A percentile compares a stretch with the other conserved stretches of the same genome.
Conservation (phyloP, 768 basidiomycete species). For the Boletus sp. region DNA sequence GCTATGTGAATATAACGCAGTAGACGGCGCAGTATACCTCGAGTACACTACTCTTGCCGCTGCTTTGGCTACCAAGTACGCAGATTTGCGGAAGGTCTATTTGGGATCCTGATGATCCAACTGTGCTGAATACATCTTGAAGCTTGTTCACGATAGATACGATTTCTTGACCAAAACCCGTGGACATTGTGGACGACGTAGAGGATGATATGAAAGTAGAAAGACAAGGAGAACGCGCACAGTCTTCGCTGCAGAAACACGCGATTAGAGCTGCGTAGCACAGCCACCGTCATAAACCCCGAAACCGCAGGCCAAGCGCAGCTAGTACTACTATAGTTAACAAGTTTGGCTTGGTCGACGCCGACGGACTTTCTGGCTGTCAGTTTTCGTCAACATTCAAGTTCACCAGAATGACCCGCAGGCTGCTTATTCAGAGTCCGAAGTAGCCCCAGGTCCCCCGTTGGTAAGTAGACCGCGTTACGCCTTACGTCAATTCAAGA, state of each 20-base stretch:
- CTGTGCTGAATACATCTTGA: constrained; percentile 85
- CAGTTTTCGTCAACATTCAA: neutral
- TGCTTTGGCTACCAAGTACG: constrained; percentile 88
- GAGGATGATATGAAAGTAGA: constrained; percentile 14
- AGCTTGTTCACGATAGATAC: constrained; percentile 83
- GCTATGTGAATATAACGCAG: neutral
- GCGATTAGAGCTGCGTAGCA: constrained; percentile 21
- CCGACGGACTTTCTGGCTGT: neutral
- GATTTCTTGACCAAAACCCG: constrained; percentile 77
- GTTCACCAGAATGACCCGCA: neutral
- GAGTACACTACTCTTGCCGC: constrained; percentile 90
- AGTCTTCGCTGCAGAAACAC: constrained; percentile 18
- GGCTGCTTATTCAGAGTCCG: neutral
- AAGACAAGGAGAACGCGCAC: constrained; percentile 12
- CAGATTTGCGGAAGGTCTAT: constrained; percentile 94
- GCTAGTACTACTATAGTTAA: no score
- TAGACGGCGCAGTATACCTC: constrained; percentile 52
- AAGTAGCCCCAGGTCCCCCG: neutral
- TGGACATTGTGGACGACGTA: constrained; percentile 38
- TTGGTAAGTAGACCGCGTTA: neutral
- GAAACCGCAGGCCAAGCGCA: neutral
- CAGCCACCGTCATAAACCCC: constrained; percentile 23
- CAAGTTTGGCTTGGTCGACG: neutral
- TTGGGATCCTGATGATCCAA: constrained; percentile 71
- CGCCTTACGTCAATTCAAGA: constrained; percentile 8